Evolutionary conservation across 768 basidiomycete genomes (phyloP), one percentile per base, ranked within the genome.

Genomic region (Stropharia rugosoannulata): DNA sequence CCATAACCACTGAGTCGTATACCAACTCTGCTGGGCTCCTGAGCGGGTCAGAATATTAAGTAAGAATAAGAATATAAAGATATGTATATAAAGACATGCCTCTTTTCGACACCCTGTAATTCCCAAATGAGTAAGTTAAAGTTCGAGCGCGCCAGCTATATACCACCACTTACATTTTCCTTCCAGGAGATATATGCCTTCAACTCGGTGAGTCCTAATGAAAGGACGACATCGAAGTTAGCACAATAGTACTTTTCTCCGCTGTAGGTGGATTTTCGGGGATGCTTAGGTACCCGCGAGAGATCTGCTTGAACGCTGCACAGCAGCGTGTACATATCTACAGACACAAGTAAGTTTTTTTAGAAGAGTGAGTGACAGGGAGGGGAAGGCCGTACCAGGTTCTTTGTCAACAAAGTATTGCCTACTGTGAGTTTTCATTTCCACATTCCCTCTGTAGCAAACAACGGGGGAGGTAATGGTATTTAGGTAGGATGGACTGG

Each of bases 151-250:
- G 64, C 11, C 57, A 35, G 52, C 15, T 16, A 48, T 22, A 45
- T 38, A n/a, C 6, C 36, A n/a, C 25, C 11, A 73, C 79, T 4
- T 59, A 81, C 80, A 49, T 75, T 71, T 39, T 81, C 78, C 52
- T 65, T 58, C 81, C 81, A 82, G 41, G 68, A 64, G 49, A 82
- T 69, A 45, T 78, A 73, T 0, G 79, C 80, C 54, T 70, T 75
- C 55, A 80, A 62, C 57, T 82, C 81, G 0, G 81, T 80, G 41
- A 79, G 61, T 8, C 81, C 81, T 43, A 82, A 77, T 3, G 73
- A 68, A 25, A 82, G 56, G 13, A 80, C 63, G 1, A 82, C 64
- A 9, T 74, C 70, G 48, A 64, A 75, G 1, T 65, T 44, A 32
- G 73, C 55, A 22, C 43, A 40, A 51, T 66, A 75, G 49, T 67